These are phyloP conservation scores for Phylloboletellus chloephorus DNA, from an alignment of 1,284 basidiomycete genomes.

Conservation along the genomic window DNA sequence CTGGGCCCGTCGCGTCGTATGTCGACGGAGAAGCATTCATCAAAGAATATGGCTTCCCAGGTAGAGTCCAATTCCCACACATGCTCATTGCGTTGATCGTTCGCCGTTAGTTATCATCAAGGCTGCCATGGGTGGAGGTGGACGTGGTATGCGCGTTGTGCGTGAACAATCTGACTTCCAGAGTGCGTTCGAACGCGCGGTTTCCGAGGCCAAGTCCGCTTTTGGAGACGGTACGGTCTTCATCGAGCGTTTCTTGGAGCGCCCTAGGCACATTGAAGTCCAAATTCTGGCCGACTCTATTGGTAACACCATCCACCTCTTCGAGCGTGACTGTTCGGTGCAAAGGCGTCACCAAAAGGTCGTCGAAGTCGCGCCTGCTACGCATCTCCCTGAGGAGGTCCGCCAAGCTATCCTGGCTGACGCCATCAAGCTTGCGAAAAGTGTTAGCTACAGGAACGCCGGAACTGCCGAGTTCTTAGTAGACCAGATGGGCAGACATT, in stretches of 20 bases:
- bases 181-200: conserved; percentile 87
- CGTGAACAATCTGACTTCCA: conserved; percentile 90
- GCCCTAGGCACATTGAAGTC: conserved; percentile 96
- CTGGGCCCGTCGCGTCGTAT: conserved; percentile 85
- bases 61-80: conserved; percentile 35
- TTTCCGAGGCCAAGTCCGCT: conserved; percentile 91
- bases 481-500: conserved; percentile 91
- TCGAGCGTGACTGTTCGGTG: conserved; percentile 98
- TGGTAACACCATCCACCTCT: conserved; percentile 95
- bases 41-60: conserved; percentile 93
- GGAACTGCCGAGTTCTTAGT: conserved; percentile 97
- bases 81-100: conserved; percentile 4
- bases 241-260: conserved; percentile 96
- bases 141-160: conserved; percentile 98
- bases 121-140: conserved; percentile 98
- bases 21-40: conserved; percentile 85
- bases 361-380: conserved; percentile 97
- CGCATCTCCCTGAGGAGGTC: conserved; percentile 86
- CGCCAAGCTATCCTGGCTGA: conserved; percentile 84
- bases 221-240: conserved; percentile 99
- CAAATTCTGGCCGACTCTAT: conserved; percentile 88
- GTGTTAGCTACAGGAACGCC: conserved; percentile 92
- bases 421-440: conserved; percentile 92
- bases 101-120: conserved; percentile 79
- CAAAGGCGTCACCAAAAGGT: conserved; percentile 98